Conservation (phyloP, 2,329 filamentous ascomycete genomes). For the Zymoseptoria tritici region DNA sequence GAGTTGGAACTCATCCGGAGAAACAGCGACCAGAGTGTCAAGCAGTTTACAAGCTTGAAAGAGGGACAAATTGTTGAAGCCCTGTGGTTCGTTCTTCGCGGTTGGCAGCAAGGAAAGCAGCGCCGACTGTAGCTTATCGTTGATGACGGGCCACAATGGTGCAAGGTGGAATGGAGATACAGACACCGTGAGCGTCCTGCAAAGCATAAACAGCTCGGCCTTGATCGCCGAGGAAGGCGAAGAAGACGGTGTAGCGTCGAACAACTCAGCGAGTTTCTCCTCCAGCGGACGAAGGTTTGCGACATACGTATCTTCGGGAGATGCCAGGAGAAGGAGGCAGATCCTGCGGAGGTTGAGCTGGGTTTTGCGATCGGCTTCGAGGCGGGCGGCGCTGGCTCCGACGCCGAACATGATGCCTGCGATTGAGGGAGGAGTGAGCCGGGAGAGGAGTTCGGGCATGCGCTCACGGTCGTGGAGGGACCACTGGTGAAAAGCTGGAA, state of each 20-base stretch:
- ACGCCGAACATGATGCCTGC: conserved; percentile 99
- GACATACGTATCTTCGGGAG: conserved; percentile 70
- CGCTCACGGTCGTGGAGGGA: conserved; percentile 78
- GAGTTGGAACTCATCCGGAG: conserved; percentile 95
- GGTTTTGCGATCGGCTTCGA: conserved; percentile 91
- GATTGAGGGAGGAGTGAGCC: conserved; percentile 76
- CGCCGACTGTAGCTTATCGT: conserved; percentile 73
- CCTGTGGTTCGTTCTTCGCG: conserved; percentile 32
- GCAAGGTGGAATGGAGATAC: conserved; percentile 73
- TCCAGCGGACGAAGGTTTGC: conserved; percentile 65
- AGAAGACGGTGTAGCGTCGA: conserved; percentile 74
- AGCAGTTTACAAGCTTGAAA: conserved; percentile 91
- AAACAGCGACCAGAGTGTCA: conserved; percentile 75
- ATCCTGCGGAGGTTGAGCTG: conserved; percentile 83
- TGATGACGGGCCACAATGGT: conserved; percentile 82
- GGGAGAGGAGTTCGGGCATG: conserved; percentile 69
- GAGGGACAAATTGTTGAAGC: conserved; percentile 66
- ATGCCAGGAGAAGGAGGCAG: conserved; percentile 69
- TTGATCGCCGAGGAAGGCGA: conserved; percentile 86
- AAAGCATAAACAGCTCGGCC: conserved; percentile 81
- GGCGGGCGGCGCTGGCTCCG: conserved; percentile 80
- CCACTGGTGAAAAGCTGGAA: conserved; percentile 79
- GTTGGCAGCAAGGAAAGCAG: conserved; percentile 66
- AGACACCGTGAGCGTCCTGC: conserved; percentile 73
- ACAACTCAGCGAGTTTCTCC: conserved; percentile 79